Evolutionary conservation across 2,329 filamentous ascomycete species (phyloP), one percentile per base, ranked within the genome.

Genomic region (Cryphonectria naterciae): DNA sequence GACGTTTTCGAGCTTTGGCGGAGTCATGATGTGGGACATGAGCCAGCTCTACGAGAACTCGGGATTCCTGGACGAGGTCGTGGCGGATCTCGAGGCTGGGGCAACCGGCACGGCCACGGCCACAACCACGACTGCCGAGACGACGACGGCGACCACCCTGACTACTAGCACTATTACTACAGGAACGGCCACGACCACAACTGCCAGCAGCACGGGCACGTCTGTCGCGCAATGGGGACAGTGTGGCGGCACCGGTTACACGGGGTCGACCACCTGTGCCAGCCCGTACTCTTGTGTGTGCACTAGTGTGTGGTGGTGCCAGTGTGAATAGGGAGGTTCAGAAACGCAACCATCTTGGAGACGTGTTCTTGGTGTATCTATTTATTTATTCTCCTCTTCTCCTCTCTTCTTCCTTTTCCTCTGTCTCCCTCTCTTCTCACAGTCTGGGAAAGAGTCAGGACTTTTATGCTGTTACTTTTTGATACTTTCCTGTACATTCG

Each of bases 21-120:
- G 90, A 41, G 84, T 90, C 39, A 91, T 92, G 90, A 83, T 91
- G 81, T 92, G 89, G 90, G 90, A 92, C 78, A 87, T 87, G 79
- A 87, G 83, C 41, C 88, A 91, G 80, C 83, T 87, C 1, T 89
- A 85, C 73, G 79, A 80, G n/a, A 91, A 91, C 78, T 46, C 74
- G 1, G 88, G 87, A 1, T 90, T 89, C 77, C 79, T 91, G 68
- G 78, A 80, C 37, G 77, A 81, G 52, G 79, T 89, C 4, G 77
- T 79, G 74, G 70, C 76, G 46, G 77, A 80, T 69, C 76, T 85
- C 69, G 75, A 73, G 10, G 58, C 56, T n/a, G 67, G 58, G 11
- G 58, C 63, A 35, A 41, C 8, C 37, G 37, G 37, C 15, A 68
- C 73, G 28, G 65, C 63, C 25, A 49, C 64, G 19, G 54, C 67